A percentile compares a stretch with the other conserved stretches of the same genome.
Evolutionary conservation across 1,139 yeast species (phyloP).

Genomic region (Yueomyces sp.): DNA sequence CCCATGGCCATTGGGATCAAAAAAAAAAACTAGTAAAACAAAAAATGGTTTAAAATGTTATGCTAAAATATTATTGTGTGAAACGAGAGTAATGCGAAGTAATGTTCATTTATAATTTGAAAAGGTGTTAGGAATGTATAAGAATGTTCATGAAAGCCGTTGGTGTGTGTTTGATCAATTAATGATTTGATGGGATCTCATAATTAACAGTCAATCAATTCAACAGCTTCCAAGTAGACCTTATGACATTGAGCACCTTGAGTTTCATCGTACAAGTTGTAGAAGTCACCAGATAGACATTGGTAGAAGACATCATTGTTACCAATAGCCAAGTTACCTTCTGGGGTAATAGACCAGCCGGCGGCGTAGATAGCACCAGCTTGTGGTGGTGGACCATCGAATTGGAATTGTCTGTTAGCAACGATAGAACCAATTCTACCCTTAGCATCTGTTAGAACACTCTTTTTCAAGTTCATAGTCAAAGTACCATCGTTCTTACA

Average conservation of each 20-base stretch:
- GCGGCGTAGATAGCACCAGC: not conserved
- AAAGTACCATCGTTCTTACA: not conserved
- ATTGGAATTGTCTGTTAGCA: not conserved
- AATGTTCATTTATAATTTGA: too few relatives aligned
- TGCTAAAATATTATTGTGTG: too few relatives aligned
- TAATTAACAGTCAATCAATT: not conserved
- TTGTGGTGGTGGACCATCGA: constrained; percentile 1
- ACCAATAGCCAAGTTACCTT: not conserved
- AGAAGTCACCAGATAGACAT: not conserved
- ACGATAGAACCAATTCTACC: not conserved
- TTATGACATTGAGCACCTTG: not conserved
- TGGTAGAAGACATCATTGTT: not conserved
- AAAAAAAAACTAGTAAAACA: too few relatives aligned
- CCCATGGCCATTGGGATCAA: too few relatives aligned
- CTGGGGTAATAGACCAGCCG: not conserved
- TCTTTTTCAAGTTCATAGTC: not conserved
- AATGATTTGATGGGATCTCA: too few relatives aligned
- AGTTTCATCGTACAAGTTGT: not conserved
- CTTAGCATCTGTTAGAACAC: not conserved
- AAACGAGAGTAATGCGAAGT: too few relatives aligned
- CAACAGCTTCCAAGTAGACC: not conserved
- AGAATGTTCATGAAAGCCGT: too few relatives aligned
- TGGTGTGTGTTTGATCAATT: too few relatives aligned
- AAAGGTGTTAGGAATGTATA: too few relatives aligned
- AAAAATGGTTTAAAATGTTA: too few relatives aligned